Evolutionary conservation across 2,329 filamentous ascomycete genomes (phyloP).

Genomic region (Xylariomycetidae sp.): DNA sequence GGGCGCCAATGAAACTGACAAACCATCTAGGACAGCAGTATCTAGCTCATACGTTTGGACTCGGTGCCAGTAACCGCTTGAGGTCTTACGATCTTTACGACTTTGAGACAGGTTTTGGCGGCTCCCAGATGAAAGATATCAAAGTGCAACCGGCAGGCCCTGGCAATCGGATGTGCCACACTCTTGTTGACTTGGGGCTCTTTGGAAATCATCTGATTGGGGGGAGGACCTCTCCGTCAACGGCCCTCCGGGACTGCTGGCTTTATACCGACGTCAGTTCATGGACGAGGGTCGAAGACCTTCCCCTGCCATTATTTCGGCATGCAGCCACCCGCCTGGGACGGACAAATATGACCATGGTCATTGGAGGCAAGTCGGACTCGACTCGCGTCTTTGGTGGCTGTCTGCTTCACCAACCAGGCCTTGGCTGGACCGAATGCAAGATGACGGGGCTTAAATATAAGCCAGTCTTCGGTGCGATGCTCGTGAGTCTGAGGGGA

Average conservation of each 20-base stretch:
- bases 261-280: conserved; percentile 46
- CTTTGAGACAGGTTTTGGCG: too few species aligned
- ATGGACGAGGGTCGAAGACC: conserved; percentile 61
- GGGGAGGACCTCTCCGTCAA: conserved; percentile 71
- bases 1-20: conserved; percentile 42
- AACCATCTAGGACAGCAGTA: conserved; percentile 36
- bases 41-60: conserved; percentile 41
- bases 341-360: conserved; percentile 46
- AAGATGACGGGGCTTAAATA: conserved; percentile 28
- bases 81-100: conserved; percentile 48
- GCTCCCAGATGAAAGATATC: conserved; percentile 24
- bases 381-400: conserved; percentile 42
- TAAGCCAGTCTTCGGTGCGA: conserved; percentile 39
- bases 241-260: conserved; percentile 71
- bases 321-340: conserved; percentile 59
- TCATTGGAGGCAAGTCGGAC: conserved; percentile 58
- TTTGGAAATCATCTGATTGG: conserved; percentile 63
- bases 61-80: conserved; percentile 39
- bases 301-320: conserved; percentile 71
- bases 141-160: conserved; percentile 29
- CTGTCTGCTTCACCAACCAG: conserved; percentile 49
- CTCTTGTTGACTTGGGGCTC: conserved; percentile 60
- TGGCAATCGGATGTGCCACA: conserved; percentile 65
- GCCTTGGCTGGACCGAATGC: conserved; percentile 44
- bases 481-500: conserved; percentile 33